Evolutionary conservation across 306 rosid genomes (phyloP), one percentile per base, ranked within the genome.

Genomic region (Vigna unguiculata): DNA sequence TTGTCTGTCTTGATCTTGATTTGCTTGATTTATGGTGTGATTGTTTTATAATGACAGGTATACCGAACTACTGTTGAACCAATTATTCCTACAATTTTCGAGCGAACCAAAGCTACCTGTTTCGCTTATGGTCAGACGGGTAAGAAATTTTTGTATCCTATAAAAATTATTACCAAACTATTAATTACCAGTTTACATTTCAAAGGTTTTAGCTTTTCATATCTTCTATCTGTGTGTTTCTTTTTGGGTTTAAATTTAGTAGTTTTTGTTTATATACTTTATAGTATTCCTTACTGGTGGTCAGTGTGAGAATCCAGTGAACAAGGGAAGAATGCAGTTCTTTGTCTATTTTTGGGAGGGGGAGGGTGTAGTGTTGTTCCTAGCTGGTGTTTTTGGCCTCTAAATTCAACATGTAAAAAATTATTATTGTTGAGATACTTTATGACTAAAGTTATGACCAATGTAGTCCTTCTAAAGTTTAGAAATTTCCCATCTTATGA

Each of bases 71-170:
- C 99, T 45, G 96, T 96, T 69, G 90, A 92, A 82, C 99, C 99
- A 78, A 96, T 96, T 84, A 93, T 96, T 81, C 99, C 99, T 77
- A 91, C 88, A 77, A 96, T 96, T 66, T 96, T 96, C 78, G 85
- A 91, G 85, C 90, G 94, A 80, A 93, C 99, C 77, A 96, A 96
- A 83, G 99, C 99, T 80, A 96, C 99, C 12, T 96, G 99, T 80
- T 92, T 96, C 78, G 99, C 99, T 75, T 96, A 96, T 83, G 99
- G 99, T 58, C 99, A 96, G 76, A 96, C 99, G 85, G 99, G 99
- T 96, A 59, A 71, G 80, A 71, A 32, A 36, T 71, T 79, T 43
- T 78, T 45, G 5, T 54, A 34, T 69, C 15, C 49, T 78, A 7
- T 28, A 24, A 54, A 53, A 78, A 22, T 67, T 22, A 4, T 40